Percentiles rank a stretch among this genome's conserved stretches.
phyloP scores from a whole-genome alignment of 2,329 filamentous ascomycete genomes.

The Fusarium brachygibbosum region DNA sequence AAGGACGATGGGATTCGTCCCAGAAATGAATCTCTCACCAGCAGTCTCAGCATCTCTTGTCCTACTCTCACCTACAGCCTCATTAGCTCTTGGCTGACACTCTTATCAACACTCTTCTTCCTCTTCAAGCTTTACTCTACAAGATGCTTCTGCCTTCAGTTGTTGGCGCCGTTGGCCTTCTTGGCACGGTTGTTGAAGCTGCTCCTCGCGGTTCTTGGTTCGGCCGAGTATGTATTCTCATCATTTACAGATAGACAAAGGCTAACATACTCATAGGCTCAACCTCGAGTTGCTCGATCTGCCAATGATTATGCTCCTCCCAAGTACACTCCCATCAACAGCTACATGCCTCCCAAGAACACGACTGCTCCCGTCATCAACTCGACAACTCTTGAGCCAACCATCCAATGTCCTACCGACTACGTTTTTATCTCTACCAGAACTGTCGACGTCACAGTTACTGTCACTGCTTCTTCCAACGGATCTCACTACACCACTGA shows the following conservation, averaged over 20 bases:
- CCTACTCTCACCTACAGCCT: conserved; percentile 25
- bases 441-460: conserved; percentile 54
- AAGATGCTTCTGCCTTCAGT: conserved; percentile 47
- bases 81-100: conserved; percentile 24
- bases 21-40: conserved; percentile 29
- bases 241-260: not conserved
- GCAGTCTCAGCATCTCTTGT: conserved; percentile 40
- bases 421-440: conserved; percentile 50
- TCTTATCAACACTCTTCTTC: not conserved
- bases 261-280: conserved; percentile 29
- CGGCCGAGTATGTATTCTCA: conserved; percentile 31
- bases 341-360: conserved; percentile 27
- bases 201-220: conserved; percentile 41
- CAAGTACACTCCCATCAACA: conserved; percentile 21
- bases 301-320: conserved; percentile 17
- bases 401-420: conserved; percentile 42
- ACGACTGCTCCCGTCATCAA: conserved; percentile 25
- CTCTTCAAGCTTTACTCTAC: not conserved
- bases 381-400: conserved; percentile 22
- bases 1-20: conserved; percentile 34
- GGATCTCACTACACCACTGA: conserved; percentile 36
- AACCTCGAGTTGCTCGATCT: conserved; percentile 17
- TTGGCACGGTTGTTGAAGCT: conserved; percentile 46
- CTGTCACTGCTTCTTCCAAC: conserved; percentile 51
- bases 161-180: conserved; percentile 47